A percentile compares a stretch with the other conserved stretches of the same genome.
These are phyloP conservation scores for Kazachstania viticola DNA, from an alignment of 805 yeast species.

Conservation along the genomic window DNA sequence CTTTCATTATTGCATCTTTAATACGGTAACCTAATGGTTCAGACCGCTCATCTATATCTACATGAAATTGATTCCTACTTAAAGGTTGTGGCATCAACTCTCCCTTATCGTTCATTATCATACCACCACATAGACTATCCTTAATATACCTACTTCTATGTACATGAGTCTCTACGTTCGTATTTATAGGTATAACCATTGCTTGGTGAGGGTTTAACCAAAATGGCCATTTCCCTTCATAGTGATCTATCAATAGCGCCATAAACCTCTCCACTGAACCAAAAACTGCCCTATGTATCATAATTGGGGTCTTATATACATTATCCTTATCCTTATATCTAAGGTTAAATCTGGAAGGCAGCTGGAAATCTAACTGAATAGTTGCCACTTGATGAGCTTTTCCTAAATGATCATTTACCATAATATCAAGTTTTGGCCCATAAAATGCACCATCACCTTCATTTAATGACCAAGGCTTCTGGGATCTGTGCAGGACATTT, in stretches of 20 bases:
- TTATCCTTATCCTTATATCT: constrained; percentile 48
- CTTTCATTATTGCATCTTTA: constrained; percentile 62
- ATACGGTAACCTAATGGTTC: constrained; percentile 76
- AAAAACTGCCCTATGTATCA: constrained; percentile 91
- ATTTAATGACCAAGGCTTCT: constrained; percentile 54
- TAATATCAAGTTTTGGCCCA: constrained; percentile 91
- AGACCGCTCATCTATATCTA: constrained; percentile 62
- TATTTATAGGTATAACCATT: constrained; percentile 67
- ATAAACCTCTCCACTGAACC: constrained; percentile 90
- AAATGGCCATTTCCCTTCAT: constrained; percentile 92
- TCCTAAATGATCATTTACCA: constrained; percentile 66
- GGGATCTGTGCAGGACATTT: constrained; percentile 43
- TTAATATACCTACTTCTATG: constrained; percentile 43
- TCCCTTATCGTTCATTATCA: constrained; percentile 13
- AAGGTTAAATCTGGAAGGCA: constrained; percentile 75
- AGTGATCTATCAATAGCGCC: constrained; percentile 83
- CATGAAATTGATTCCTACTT: constrained; percentile 49
- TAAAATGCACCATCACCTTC: constrained; percentile 95
- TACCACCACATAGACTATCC: constrained; percentile 37
- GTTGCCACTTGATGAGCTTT: constrained; percentile 93
- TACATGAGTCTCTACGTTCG: constrained; percentile 34
- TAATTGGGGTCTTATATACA: constrained; percentile 60
- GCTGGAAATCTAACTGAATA: constrained; percentile 86
- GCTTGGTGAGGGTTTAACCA: constrained; percentile 94
- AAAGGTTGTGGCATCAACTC: constrained; percentile 40